phyloP scores from a whole-genome alignment of 1,284 basidiomycete genomes.

The Tylopilus orsonianus region DNA sequence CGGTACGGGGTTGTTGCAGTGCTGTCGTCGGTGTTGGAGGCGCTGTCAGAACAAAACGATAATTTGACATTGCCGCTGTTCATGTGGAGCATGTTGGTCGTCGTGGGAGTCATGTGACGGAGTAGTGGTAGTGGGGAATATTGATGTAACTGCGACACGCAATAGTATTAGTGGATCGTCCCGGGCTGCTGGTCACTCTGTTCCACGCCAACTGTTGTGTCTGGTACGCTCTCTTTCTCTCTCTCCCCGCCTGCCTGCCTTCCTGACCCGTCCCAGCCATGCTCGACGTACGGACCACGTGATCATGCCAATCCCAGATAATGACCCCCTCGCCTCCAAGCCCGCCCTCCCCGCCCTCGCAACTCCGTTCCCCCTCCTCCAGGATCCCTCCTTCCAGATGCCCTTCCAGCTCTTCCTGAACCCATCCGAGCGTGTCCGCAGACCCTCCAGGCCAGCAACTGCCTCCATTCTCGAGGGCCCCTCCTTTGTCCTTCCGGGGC shows the following conservation, averaged over 20 bases:
- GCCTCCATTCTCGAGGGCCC: conserved; percentile 44
- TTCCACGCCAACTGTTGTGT: not conserved
- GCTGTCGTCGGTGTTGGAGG: conserved; percentile 77
- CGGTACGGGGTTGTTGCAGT: conserved; percentile 59
- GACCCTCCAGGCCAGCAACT: conserved; percentile 48
- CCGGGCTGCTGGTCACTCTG: too few relatives aligned
- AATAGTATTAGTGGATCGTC: conserved; percentile 1
- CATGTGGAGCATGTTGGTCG: conserved; percentile 78
- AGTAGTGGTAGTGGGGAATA: conserved; percentile 29
- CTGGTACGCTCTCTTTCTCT: conserved; percentile 1
- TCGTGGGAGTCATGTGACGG: conserved; percentile 39
- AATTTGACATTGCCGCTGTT: conserved; percentile 89
- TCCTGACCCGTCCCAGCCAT: conserved; percentile 3
- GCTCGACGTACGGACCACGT: conserved; percentile 16
- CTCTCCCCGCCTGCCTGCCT: not conserved
- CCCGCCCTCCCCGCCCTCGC: conserved; percentile 20
- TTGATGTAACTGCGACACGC: conserved; percentile 5
- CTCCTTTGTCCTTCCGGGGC: conserved; percentile 25
- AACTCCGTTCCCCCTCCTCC: conserved; percentile 28
- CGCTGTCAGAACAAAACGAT: conserved; percentile 90
- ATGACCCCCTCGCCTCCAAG: conserved; percentile 14
- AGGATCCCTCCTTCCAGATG: conserved; percentile 30
- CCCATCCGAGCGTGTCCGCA: conserved; percentile 27
- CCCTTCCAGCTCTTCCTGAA: conserved; percentile 31
- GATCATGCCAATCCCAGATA: conserved; percentile 31